Evolutionary conservation across 108 stramenopile genomes (phyloP).

Genomic region (Schizochytrium sp.): DNA sequence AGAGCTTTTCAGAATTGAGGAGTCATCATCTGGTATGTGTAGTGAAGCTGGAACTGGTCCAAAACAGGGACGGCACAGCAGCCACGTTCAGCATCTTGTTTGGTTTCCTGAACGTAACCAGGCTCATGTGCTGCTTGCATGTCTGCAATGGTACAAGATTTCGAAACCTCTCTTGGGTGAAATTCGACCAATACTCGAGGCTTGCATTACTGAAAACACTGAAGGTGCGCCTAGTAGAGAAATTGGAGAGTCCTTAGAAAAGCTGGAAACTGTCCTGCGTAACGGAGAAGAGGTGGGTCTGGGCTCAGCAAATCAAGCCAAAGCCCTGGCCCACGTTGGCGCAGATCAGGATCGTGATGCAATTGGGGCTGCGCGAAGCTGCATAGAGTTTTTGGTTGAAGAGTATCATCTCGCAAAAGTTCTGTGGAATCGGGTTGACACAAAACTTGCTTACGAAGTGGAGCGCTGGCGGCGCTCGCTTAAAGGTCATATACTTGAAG

Average conservation of each 20-base stretch:
- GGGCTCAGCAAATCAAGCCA: not conserved
- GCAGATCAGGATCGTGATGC: not conserved
- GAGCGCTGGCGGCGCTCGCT: slow-evolving; percentile 1
- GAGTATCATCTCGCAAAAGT: not conserved
- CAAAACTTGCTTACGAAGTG: not conserved
- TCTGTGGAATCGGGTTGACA: slow-evolving; percentile 4
- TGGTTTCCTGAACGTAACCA: slow-evolving; percentile 1
- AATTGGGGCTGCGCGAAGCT: not conserved
- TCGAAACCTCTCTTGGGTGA: not conserved
- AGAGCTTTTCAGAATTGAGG: too few species aligned
- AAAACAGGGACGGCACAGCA: too few species aligned
- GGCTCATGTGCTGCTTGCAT: not conserved
- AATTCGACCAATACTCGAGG: not conserved
- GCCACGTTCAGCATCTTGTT: not conserved
- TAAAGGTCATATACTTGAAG: slow-evolving; percentile 6
- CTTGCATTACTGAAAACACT: not conserved
- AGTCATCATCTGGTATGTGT: too few species aligned
- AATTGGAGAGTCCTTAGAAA: not conserved
- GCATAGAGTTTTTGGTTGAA: not conserved
- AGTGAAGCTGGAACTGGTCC: too few species aligned
- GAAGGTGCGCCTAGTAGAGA: not conserved
- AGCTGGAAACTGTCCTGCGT: not conserved
- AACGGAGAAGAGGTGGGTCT: not conserved
- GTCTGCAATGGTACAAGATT: not conserved
- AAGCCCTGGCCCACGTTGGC: not conserved